Conservation (phyloP, 306 rosid species). For the Vicia faba region DNA sequence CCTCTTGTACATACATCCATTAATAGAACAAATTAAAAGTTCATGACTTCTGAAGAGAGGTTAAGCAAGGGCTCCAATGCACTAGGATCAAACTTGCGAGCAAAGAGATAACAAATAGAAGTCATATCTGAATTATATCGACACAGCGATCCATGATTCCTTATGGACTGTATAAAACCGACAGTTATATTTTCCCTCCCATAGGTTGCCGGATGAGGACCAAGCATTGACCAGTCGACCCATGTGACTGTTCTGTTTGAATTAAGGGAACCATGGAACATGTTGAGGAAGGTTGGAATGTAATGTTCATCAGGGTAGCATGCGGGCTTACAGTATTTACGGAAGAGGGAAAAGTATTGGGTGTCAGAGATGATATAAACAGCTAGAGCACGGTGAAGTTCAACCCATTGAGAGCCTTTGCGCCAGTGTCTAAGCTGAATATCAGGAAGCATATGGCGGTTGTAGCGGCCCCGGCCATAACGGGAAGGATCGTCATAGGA, state of each 20-base stretch:
- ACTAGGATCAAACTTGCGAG: conserved; percentile 75
- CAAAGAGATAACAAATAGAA: conserved; percentile 79
- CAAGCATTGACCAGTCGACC: conserved; percentile 89
- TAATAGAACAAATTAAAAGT: conserved; percentile 45
- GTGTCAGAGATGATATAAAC: conserved; percentile 60
- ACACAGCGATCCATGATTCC: conserved; percentile 70
- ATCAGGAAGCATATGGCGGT: conserved; percentile 78
- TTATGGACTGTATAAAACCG: conserved; percentile 56
- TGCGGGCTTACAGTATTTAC: conserved; percentile 83
- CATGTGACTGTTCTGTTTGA: conserved; percentile 85
- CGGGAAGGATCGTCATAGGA: conserved; percentile 88
- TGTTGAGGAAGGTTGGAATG: conserved; percentile 78
- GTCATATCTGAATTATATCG: conserved; percentile 73
- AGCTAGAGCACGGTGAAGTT: conserved; percentile 62
- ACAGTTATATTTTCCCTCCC: conserved; percentile 58
- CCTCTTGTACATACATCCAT: conserved; percentile 26
- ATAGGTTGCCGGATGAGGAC: conserved; percentile 85
- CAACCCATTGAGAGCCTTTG: conserved; percentile 95
- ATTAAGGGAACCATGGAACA: conserved; percentile 71
- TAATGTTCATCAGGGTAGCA: conserved; percentile 97
- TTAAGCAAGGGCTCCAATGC: conserved; percentile 72
- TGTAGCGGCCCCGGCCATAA: conserved; percentile 89
- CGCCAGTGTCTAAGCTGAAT: conserved; percentile 81
- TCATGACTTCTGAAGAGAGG: conserved; percentile 62
- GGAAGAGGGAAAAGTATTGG: conserved; percentile 59